A percentile compares a stretch with the other conserved stretches of the same genome.
Evolutionary conservation across 148 eudicot species (phyloP).

Genomic region (Fagopyrum tataricum): DNA sequence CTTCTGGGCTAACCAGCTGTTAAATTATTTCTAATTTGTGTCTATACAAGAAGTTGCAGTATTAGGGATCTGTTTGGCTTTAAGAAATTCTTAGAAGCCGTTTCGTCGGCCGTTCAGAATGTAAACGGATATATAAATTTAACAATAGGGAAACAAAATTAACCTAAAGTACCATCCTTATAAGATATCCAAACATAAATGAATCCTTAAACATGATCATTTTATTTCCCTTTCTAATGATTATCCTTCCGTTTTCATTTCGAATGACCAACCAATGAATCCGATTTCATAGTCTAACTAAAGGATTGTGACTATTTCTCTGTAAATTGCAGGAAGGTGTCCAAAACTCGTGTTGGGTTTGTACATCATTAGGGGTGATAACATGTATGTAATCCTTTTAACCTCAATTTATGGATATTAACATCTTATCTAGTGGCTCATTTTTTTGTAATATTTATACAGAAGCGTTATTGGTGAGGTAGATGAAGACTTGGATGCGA

Average conservation of each 20-base stretch:
- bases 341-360: conserved; percentile 82
- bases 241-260: too few species aligned
- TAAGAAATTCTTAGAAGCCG: neutral
- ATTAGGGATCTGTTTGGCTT: neutral
- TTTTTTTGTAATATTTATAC: conserved; percentile 11
- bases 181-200: too few species aligned
- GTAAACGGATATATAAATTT: too few species aligned
- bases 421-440: neutral
- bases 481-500: conserved; percentile 82
- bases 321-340: conserved; percentile 77
- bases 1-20: neutral
- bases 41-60: neutral
- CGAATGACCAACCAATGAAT: too few species aligned
- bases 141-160: too few species aligned
- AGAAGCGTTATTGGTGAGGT: conserved; percentile 89
- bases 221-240: too few species aligned
- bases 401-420: neutral
- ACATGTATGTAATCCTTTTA: conserved; percentile 52
- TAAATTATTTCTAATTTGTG: neutral
- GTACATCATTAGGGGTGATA: conserved; percentile 94
- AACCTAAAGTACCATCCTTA: too few species aligned
- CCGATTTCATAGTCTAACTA: too few species aligned
- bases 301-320: neutral
- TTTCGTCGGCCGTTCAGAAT: too few species aligned
- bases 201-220: too few species aligned